A percentile compares a stretch with the other conserved stretches of the same genome.
phyloP scores from a whole-genome alignment of 192 early-diverging fungal species.

The Ramicandelaber brevisporus region DNA sequence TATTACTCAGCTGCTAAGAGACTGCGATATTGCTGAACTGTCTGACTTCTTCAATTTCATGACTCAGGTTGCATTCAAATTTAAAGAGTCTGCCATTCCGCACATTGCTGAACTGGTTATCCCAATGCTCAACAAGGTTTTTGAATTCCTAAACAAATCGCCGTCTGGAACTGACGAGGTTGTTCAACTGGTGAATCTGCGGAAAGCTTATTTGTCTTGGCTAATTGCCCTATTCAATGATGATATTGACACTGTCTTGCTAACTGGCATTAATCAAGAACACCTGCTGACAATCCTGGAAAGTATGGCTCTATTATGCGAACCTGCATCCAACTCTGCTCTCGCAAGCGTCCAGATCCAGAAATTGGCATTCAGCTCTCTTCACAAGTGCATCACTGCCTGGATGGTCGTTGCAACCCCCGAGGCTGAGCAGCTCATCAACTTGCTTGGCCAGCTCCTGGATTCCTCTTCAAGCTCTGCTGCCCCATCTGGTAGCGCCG shows the following conservation, averaged over 20 bases:
- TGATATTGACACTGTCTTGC: constrained; percentile 47
- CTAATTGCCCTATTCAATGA: constrained; percentile 54
- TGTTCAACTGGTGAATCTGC: constrained; percentile 43
- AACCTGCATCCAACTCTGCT: constrained; percentile 5
- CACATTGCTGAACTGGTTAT: constrained; percentile 32
- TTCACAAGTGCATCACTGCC: constrained; percentile 13
- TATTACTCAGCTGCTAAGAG: constrained; percentile 47
- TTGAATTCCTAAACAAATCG: constrained; percentile 57
- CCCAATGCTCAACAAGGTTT: constrained; percentile 60
- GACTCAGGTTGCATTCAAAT: constrained; percentile 65
- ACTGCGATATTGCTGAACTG: constrained; percentile 50
- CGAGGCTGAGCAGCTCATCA: too few species aligned
- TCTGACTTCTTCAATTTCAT: constrained; percentile 70
- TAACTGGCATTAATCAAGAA: constrained; percentile 32
- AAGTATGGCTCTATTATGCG: constrained; percentile 5
- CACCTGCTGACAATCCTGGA: constrained; percentile 10
- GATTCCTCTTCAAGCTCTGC: too few species aligned
- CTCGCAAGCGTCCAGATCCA: constrained; percentile 8
- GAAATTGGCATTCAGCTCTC: constrained; percentile 11
- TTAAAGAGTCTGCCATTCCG: constrained; percentile 32
- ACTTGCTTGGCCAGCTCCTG: too few species aligned
- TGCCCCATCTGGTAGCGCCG: too few species aligned
- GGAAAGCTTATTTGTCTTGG: constrained; percentile 59
- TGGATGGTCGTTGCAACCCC: constrained; percentile 16
- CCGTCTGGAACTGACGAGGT: constrained; percentile 73